These are phyloP conservation scores for Paspalum notatum DNA, from an alignment of 176 grass and related monocot species.

Conservation along the genomic window DNA sequence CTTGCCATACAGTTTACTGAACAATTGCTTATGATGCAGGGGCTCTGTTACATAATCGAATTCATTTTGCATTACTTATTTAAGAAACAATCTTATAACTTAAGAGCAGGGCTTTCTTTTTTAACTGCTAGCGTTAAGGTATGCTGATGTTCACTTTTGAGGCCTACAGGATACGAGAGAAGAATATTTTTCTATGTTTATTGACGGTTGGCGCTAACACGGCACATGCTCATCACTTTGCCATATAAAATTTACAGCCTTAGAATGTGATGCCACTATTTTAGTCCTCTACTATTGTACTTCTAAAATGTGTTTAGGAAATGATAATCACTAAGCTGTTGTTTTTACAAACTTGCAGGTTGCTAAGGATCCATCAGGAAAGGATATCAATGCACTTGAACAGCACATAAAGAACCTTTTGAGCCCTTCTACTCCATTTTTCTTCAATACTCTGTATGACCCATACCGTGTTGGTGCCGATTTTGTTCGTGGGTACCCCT, in stretches of 20 bases:
- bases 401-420: slow-evolving; percentile 73
- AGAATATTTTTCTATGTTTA: slow-evolving; percentile 1
- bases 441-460: slow-evolving; percentile 75
- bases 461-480: slow-evolving; percentile 67
- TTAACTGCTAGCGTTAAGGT: slow-evolving; percentile 11
- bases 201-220: background rate
- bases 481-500: slow-evolving; percentile 77
- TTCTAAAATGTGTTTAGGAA: background rate
- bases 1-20: slow-evolving; percentile 14
- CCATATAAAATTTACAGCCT: background rate
- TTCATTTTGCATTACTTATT: background rate
- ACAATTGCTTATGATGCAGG: background rate
- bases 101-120: slow-evolving; percentile 8
- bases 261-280: slow-evolving; percentile 27
- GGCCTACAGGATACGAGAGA: background rate
- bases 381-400: slow-evolving; percentile 72
- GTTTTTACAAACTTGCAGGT: slow-evolving; percentile 42
- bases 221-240: background rate
- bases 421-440: slow-evolving; percentile 71
- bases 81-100: slow-evolving; percentile 13
- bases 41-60: background rate
- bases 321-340: slow-evolving; percentile 4
- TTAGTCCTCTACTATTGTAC: background rate
- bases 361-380: slow-evolving; percentile 71
- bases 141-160: background rate